Evolutionary conservation across 1,284 basidiomycete genomes (phyloP).

Genomic region (Ceratobasidium theobromae): DNA sequence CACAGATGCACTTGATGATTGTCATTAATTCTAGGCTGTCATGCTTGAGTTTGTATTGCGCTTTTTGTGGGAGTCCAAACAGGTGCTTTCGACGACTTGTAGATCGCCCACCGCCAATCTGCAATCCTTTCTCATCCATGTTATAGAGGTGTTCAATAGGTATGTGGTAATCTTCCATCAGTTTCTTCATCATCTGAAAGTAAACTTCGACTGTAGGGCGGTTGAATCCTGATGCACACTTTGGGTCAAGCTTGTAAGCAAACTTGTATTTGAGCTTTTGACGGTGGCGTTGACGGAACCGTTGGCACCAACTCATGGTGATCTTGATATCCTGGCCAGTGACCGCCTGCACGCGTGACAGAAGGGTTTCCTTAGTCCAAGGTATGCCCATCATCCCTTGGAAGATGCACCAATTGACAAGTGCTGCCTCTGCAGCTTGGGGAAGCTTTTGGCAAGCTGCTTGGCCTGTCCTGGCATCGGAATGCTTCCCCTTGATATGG

Average conservation of each 20-base stretch:
- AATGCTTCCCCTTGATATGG: background rate
- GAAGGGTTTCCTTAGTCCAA: conserved; percentile 6
- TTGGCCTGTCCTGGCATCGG: background rate
- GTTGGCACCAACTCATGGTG: background rate
- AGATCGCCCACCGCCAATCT: conserved; percentile 41
- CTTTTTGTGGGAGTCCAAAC: conserved; percentile 24
- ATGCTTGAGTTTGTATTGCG: conserved; percentile 33
- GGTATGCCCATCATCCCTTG: background rate
- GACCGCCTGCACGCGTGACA: background rate
- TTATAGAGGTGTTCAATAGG: conserved; percentile 38
- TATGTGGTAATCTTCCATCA: conserved; percentile 34
- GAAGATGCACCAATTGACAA: conserved; percentile 12
- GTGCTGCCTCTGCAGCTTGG: background rate
- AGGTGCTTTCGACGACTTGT: conserved; percentile 37
- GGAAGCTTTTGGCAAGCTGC: background rate
- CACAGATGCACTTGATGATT: background rate
- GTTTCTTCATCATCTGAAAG: background rate
- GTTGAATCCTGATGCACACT: conserved; percentile 12
- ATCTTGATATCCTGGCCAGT: background rate
- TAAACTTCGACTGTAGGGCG: background rate
- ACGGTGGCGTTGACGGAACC: background rate
- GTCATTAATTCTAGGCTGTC: conserved; percentile 4
- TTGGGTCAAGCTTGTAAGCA: conserved; percentile 15
- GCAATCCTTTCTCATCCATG: conserved; percentile 42
- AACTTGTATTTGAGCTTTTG: background rate